A percentile compares a stretch with the other conserved stretches of the same genome.
phyloP scores from a whole-genome alignment of 1,139 yeast species.

The Hanseniaspora uvarum region DNA sequence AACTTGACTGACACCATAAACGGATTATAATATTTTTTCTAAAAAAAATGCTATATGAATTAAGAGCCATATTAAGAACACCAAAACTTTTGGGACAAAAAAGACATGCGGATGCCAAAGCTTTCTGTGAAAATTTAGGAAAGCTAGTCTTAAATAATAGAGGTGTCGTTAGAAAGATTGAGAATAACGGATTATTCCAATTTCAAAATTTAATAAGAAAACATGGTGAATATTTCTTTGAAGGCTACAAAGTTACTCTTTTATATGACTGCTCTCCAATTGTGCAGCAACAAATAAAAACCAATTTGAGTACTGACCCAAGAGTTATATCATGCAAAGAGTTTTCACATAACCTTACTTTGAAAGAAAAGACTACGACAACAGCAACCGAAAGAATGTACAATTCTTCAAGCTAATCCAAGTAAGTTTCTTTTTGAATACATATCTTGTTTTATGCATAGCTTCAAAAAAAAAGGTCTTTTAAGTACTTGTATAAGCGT shows the following conservation, averaged over 20 bases:
- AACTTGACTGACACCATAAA: neutral
- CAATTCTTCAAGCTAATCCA: neutral
- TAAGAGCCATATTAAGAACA: conserved; percentile 76
- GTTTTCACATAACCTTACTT: conserved; percentile 1
- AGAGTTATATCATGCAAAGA: conserved; percentile 39
- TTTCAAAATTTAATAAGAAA: conserved; percentile 74
- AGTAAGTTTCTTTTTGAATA: neutral
- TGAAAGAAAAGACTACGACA: neutral
- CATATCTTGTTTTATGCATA: neutral
- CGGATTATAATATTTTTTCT: too few relatives aligned
- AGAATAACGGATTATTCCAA: conserved; percentile 66
- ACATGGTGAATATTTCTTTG: conserved; percentile 81
- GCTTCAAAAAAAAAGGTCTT: neutral
- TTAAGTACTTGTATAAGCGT: neutral
- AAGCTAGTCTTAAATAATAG: conserved; percentile 74
- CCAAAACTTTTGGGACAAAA: conserved; percentile 40
- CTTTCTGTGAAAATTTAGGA: conserved; percentile 65
- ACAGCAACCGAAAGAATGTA: conserved; percentile 9
- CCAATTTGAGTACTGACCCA: conserved; percentile 78
- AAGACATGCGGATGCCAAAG: conserved; percentile 55
- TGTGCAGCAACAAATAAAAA: conserved; percentile 73
- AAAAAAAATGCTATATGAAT: conserved; percentile 69
- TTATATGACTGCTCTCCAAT: conserved; percentile 76
- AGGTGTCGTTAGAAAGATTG: conserved; percentile 78
- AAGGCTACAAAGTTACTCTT: conserved; percentile 79